Evolutionary conservation across 805 yeast species (phyloP), one percentile per base, ranked within the genome.

Genomic region (Candida sphagnicola): DNA sequence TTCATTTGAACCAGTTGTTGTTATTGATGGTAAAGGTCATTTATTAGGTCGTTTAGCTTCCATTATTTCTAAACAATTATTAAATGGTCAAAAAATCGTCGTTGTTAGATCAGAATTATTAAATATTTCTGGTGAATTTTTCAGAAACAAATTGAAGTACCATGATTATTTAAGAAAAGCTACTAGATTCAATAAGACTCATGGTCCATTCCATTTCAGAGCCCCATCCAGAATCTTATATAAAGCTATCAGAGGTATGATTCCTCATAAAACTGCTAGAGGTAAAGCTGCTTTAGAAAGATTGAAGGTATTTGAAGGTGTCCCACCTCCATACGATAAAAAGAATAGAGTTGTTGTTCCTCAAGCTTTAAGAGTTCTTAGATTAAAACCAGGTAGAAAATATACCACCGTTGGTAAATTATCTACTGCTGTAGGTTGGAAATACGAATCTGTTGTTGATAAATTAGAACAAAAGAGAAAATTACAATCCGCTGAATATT

Each of bases 191-290:
- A 93, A 93, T 95, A 89, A 89, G 80, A 84, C 80, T 66, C 85
- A 89, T 74, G 99, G 99, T 80, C 98, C 98, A 67, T 93, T 91
- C 97, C 99, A 93, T 75, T 93, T 93, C 96, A 93, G 98, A 78
- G 99, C 99, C 52, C 99, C 99, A 74, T 90, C 98, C 52, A 89
- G 98, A 79, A 91, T 93, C 77, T 89, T 93, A 77, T 90, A 90
- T 95, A 93, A 93, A 85, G 97, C 99, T 67, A 75, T 93, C 72
- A 86, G 96, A 72, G 99, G 99, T 78, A 93, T 93, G 99, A 78
- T 93, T 65, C 78, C 96, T 71, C 98, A 93, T 90, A 93, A 93
- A 89, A 93, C 99, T 59, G 93, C 98, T 62, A 93, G 98, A 78
- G 99, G 99, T 77, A 85, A 87, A 80, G 98, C 98, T 70, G 99